A percentile compares a stretch with the other conserved stretches of the same genome.
phyloP scores from a whole-genome alignment of 2,329 filamentous ascomycete genomes.

The Arthrobotrys sphaeroides region DNA sequence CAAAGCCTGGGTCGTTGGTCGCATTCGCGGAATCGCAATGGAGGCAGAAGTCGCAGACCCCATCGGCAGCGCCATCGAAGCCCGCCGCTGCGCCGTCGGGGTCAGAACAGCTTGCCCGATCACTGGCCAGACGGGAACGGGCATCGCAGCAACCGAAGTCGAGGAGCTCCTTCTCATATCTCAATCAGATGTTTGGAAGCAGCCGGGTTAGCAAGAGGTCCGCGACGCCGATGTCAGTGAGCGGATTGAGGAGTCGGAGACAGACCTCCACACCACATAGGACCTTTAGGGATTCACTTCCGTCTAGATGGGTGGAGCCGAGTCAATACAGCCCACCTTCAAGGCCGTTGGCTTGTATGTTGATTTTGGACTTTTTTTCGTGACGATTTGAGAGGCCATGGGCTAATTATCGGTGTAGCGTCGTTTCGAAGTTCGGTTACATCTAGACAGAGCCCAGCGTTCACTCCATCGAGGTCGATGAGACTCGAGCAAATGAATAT shows the following conservation, averaged over 20 bases:
- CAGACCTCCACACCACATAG: constrained; percentile 18
- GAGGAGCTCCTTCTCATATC: not conserved
- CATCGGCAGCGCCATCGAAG: not conserved
- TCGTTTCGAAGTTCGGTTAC: constrained; percentile 14
- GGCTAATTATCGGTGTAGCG: constrained; percentile 15
- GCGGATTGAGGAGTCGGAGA: constrained; percentile 17
- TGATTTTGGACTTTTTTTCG: not conserved
- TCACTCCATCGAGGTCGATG: constrained; percentile 6
- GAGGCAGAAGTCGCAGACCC: constrained; percentile 26
- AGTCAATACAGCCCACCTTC: constrained; percentile 42
- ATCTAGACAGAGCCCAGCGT: not conserved
- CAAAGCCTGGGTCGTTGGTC: constrained; percentile 22
- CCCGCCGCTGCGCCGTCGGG: not conserved
- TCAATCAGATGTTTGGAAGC: not conserved
- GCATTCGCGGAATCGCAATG: constrained; percentile 42
- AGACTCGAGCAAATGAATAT: constrained; percentile 23
- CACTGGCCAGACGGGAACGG: constrained; percentile 24
- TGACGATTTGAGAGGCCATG: not conserved
- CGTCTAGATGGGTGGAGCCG: not conserved
- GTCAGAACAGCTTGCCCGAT: constrained; percentile 12
- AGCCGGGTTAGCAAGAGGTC: constrained; percentile 33
- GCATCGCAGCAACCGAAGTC: constrained; percentile 1
- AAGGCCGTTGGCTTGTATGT: constrained; percentile 2
- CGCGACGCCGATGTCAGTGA: constrained; percentile 37
- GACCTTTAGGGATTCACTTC: not conserved